Conservation (phyloP, 164 flowering plant species). For the Warburgia ugandensis region DNA sequence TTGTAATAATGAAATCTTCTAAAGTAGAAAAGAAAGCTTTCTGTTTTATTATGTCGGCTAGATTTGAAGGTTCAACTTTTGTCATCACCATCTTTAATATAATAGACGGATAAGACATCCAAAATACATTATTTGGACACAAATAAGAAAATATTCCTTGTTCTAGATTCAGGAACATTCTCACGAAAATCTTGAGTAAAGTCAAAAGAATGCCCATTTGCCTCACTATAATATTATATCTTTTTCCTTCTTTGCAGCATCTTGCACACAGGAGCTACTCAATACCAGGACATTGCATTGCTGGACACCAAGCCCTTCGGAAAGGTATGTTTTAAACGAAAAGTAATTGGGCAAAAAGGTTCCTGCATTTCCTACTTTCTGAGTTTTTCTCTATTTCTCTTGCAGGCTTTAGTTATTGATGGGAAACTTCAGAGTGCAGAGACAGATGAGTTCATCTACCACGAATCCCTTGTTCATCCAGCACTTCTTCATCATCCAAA, state of each 20-base stretch:
- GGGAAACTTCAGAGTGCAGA: conserved; percentile 98
- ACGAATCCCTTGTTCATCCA: conserved; percentile 91
- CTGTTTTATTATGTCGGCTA: background rate
- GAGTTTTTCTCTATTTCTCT: background rate
- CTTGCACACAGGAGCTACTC: conserved; percentile 68
- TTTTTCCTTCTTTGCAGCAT: conserved; percentile 36
- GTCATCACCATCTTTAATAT: too few relatives aligned
- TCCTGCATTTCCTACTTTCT: background rate
- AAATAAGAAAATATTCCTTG: background rate
- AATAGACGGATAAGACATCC: too few relatives aligned
- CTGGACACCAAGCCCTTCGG: conserved; percentile 94
- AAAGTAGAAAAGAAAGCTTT: background rate
- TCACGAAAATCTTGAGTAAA: too few relatives aligned
- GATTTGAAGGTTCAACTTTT: too few relatives aligned
- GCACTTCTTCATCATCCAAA: conserved; percentile 71
- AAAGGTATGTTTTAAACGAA: conserved; percentile 64
- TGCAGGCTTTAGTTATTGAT: conserved; percentile 76
- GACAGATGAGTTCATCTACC: conserved; percentile 88
- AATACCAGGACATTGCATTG: conserved; percentile 76
- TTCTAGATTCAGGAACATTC: too few relatives aligned
- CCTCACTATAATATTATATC: background rate
- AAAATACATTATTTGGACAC: too few relatives aligned
- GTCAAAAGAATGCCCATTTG: too few relatives aligned
- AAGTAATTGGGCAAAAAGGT: too few relatives aligned
- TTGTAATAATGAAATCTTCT: background rate